These are phyloP conservation scores for Vaccinium corymbosum DNA, from an alignment of 148 eudicot species.

Conservation along the genomic window DNA sequence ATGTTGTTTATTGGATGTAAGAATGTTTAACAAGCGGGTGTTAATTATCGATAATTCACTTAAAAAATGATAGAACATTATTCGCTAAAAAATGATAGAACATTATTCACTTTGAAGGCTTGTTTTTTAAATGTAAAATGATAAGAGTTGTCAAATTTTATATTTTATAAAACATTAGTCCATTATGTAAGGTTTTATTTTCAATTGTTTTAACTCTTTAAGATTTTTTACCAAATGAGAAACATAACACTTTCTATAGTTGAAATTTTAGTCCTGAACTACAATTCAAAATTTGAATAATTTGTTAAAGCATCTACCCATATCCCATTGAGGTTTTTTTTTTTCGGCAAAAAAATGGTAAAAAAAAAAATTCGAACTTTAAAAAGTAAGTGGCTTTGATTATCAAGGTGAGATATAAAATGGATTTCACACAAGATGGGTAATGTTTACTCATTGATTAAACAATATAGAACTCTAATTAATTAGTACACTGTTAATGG, in stretches of 20 bases:
- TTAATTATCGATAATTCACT: neutral
- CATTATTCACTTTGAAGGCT: neutral
- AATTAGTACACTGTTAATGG: neutral
- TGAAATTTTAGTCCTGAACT: too few relatives aligned
- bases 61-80: neutral
- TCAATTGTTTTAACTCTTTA: neutral
- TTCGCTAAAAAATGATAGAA: too few relatives aligned
- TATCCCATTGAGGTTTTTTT: neutral
- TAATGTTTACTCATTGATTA: too few relatives aligned
- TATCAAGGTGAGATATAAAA: neutral
- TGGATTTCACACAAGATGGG: too few relatives aligned
- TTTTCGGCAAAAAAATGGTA: neutral
- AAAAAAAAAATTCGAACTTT: neutral
- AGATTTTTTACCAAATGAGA: neutral
- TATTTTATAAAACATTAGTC: neutral
- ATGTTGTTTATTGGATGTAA: neutral
- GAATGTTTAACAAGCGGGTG: neutral
- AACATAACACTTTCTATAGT: neutral
- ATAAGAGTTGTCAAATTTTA: neutral
- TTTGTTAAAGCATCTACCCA: neutral
- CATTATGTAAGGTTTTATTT: neutral
- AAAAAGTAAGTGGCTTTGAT: neutral
- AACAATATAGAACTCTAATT: too few relatives aligned
- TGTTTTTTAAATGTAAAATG: neutral
- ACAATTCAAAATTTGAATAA: too few relatives aligned